Evolutionary conservation across 495 filamentous ascomycete species (phyloP).

Genomic region (Penicillium odoratum): DNA sequence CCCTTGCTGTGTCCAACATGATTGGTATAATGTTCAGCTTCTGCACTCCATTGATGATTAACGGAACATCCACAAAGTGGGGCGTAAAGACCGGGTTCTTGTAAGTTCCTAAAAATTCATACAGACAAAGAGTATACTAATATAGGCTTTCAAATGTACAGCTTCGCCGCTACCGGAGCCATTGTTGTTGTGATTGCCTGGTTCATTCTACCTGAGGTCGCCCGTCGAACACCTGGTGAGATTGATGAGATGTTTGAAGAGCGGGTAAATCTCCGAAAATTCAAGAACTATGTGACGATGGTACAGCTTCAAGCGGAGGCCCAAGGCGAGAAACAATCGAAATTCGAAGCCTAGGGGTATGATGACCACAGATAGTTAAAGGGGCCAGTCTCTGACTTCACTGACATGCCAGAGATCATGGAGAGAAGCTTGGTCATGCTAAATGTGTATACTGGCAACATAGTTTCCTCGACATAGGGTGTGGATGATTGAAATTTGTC

Average conservation of each 20-base stretch:
- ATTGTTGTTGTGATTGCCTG: constrained; percentile 35
- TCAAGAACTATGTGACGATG: constrained; percentile 33
- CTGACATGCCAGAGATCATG: no score
- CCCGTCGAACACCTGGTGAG: constrained; percentile 37
- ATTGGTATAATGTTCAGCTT: constrained; percentile 46
- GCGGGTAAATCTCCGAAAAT: constrained; percentile 33
- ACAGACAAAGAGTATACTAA: no score
- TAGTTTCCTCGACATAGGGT: no score
- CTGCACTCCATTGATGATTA: constrained; percentile 45
- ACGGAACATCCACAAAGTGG: constrained; percentile 30
- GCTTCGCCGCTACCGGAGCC: constrained; percentile 35
- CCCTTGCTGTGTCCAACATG: constrained; percentile 37
- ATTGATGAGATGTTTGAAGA: constrained; percentile 44
- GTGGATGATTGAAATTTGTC: no score
- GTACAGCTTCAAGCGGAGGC: constrained; percentile 27
- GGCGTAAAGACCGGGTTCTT: constrained; percentile 46
- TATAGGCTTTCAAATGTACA: neutral
- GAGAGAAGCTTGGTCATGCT: no score
- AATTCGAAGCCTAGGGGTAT: no score
- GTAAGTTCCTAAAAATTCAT: constrained; percentile 17
- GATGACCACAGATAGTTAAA: no score
- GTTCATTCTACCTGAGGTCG: constrained; percentile 40
- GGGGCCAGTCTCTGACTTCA: no score
- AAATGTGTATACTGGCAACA: no score
- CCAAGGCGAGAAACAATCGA: no score